Evolutionary conservation across 768 basidiomycete species (phyloP).

Genomic region (Suillus clintonianus): DNA sequence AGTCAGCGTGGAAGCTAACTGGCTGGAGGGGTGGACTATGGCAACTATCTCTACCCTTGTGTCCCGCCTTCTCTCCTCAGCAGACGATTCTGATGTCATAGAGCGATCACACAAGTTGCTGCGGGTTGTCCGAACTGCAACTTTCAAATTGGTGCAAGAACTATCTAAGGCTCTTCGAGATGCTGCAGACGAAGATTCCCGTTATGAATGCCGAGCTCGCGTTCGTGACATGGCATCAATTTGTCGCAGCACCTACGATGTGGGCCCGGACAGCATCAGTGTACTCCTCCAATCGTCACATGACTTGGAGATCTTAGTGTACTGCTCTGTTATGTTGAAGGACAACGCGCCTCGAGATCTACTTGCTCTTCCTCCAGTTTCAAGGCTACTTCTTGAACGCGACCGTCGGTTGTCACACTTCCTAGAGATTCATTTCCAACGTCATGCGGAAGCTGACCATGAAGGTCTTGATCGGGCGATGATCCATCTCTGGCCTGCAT

Average conservation of each 20-base stretch:
- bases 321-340: conserved; percentile 34
- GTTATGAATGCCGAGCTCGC: conserved; percentile 8
- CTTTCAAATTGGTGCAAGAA: conserved; percentile 38
- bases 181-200: background rate
- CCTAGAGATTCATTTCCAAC: conserved; percentile 21
- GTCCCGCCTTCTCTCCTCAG: conserved; percentile 34
- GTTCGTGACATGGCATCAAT: conserved; percentile 20
- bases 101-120: conserved; percentile 27
- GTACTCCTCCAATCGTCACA: conserved; percentile 18
- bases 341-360: conserved; percentile 28
- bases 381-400: conserved; percentile 28
- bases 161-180: conserved; percentile 22
- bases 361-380: conserved; percentile 2
- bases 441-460: conserved; percentile 11
- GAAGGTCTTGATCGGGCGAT: conserved; percentile 33
- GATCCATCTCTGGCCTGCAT: conserved; percentile 30
- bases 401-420: conserved; percentile 33
- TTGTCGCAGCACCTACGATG: conserved; percentile 33
- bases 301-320: conserved; percentile 32
- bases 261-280: background rate
- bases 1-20: conserved; percentile 34
- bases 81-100: conserved; percentile 11
- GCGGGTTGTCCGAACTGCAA: conserved; percentile 26
- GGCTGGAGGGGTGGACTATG: conserved; percentile 33
- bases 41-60: conserved; percentile 30